Conservation (phyloP, 352 stramenopile species). For the Pythium phragmiticola region DNA sequence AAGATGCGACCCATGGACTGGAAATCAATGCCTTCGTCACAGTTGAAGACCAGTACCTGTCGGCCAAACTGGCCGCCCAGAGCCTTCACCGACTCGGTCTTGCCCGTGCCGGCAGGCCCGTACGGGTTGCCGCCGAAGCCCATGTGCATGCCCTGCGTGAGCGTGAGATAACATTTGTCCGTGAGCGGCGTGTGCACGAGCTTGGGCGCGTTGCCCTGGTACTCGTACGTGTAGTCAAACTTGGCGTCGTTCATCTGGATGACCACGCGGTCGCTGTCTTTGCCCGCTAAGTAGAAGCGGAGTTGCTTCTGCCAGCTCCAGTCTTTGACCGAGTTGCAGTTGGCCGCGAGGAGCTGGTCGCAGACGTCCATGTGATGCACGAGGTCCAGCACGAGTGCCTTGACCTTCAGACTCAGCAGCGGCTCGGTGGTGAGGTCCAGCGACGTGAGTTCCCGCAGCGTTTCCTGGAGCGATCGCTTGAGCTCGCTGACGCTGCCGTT, state of each 20-base stretch:
- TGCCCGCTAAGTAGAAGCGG: constrained; percentile 70
- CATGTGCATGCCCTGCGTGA: constrained; percentile 87
- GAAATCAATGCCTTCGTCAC: constrained; percentile 90
- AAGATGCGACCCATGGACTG: constrained; percentile 90
- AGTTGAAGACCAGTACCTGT: constrained; percentile 89
- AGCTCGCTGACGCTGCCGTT: constrained; percentile 66
- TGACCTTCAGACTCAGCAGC: constrained; percentile 93
- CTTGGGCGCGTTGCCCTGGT: constrained; percentile 87
- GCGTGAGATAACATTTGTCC: constrained; percentile 89
- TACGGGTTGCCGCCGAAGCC: constrained; percentile 88
- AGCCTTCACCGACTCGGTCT: constrained; percentile 92
- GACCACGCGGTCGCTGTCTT: constrained; percentile 24
- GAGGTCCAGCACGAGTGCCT: constrained; percentile 93
- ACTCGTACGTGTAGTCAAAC: constrained; percentile 91
- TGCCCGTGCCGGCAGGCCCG: constrained; percentile 89
- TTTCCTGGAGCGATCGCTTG: constrained; percentile 60
- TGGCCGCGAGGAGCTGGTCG: constrained; percentile 76
- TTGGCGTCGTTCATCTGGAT: constrained; percentile 55
- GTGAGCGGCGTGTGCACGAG: constrained; percentile 90
- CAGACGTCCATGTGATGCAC: constrained; percentile 96
- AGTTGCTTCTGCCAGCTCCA: constrained; percentile 91
- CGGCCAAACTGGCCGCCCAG: constrained; percentile 76
- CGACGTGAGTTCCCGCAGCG: constrained; percentile 67
- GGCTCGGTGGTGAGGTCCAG: constrained; percentile 85
- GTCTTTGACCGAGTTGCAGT: constrained; percentile 52